These are phyloP conservation scores for Podospora sp. DNA, from an alignment of 495 filamentous ascomycete genomes.

Conservation along the genomic window DNA sequence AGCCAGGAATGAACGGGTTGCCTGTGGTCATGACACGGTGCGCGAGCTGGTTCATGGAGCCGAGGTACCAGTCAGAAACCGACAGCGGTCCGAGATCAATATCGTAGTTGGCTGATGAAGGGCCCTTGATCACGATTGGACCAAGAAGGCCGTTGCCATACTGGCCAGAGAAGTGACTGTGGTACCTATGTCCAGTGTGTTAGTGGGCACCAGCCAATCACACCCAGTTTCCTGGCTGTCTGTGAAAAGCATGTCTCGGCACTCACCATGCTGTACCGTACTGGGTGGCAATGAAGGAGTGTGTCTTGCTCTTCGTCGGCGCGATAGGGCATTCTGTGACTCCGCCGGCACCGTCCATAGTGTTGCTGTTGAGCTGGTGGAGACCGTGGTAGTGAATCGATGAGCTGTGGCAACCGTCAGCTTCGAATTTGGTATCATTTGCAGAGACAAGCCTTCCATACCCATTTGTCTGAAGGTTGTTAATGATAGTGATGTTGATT, in stretches of 20 bases:
- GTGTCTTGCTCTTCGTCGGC: constrained; percentile 46
- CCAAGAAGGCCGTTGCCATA: constrained; percentile 55
- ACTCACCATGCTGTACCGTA: constrained; percentile 45
- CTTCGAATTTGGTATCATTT: not conserved
- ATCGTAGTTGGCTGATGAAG: constrained; percentile 55
- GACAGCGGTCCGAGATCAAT: constrained; percentile 49
- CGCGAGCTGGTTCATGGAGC: constrained; percentile 28
- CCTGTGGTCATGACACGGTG: constrained; percentile 27
- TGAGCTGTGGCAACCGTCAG: constrained; percentile 24
- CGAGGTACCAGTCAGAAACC: constrained; percentile 50
- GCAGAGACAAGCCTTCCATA: constrained; percentile 6
- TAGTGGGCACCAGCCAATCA: not conserved
- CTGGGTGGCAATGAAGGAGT: constrained; percentile 53
- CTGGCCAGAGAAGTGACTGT: constrained; percentile 58
- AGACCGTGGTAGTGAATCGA: constrained; percentile 63
- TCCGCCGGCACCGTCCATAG: constrained; percentile 48
- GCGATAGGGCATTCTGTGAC: constrained; percentile 55
- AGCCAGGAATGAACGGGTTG: constrained; percentile 37
- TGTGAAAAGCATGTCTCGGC: not conserved
- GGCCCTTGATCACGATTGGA: constrained; percentile 60
- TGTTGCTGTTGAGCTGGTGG: constrained; percentile 41
- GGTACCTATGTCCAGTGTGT: constrained; percentile 43
- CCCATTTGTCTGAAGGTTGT: constrained; percentile 50
- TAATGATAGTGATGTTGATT: constrained; percentile 58
- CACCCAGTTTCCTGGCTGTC: not conserved